Percentiles rank a stretch among this genome's conserved stretches.
Conservation (phyloP, 129 eudicot genomes). For the Lactuca sativa region DNA sequence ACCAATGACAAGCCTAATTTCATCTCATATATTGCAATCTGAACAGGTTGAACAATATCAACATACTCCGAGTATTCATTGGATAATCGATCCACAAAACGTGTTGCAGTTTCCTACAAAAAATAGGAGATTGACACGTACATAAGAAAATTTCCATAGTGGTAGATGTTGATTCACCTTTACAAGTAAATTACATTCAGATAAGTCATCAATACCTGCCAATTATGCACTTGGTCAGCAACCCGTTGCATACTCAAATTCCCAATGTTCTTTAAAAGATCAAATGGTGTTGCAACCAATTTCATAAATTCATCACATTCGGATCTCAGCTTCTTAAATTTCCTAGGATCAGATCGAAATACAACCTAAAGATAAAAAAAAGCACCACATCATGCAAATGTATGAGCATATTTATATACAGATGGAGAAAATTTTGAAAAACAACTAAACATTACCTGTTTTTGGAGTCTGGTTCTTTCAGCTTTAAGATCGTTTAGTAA, state of each 20-base stretch:
- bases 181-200: slow-evolving; percentile 8
- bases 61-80: slow-evolving; percentile 58
- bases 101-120: slow-evolving; percentile 53
- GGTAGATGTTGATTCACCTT: neutral
- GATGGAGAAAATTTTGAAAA: neutral
- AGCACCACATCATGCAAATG: slow-evolving; percentile 7
- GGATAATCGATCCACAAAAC: slow-evolving; percentile 69
- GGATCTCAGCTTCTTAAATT: slow-evolving; percentile 57
- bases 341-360: slow-evolving; percentile 63
- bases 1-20: slow-evolving; percentile 77
- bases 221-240: slow-evolving; percentile 52
- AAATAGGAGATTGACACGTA: neutral
- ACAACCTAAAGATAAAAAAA: slow-evolving; percentile 47
- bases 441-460: slow-evolving; percentile 38
- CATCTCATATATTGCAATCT: slow-evolving; percentile 87
- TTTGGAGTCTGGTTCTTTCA: slow-evolving; percentile 52
- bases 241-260: slow-evolving; percentile 35
- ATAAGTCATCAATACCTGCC: slow-evolving; percentile 52
- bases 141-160: neutral
- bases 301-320: slow-evolving; percentile 61
- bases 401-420: neutral
- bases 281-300: slow-evolving; percentile 33
- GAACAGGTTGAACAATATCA: slow-evolving; percentile 81
- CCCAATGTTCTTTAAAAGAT: slow-evolving; percentile 28
- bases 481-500: slow-evolving; percentile 52